These are phyloP conservation scores for Entamoeba histolytica DNA, from an alignment of 208 protist genomes.

Conservation along the genomic window DNA sequence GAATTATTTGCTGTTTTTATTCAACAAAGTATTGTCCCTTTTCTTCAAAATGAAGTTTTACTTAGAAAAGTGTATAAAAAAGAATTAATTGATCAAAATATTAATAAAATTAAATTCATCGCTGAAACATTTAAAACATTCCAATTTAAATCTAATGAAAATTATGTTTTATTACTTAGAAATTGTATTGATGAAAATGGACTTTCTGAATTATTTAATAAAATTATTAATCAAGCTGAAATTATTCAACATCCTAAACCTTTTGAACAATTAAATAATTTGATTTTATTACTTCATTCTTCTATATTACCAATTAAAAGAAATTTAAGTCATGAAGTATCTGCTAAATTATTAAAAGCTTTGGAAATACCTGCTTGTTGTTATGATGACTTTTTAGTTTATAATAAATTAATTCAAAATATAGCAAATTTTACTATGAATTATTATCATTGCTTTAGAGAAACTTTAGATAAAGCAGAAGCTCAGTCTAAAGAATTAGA, in stretches of 20 bases:
- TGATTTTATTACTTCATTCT: background rate
- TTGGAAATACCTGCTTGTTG: background rate
- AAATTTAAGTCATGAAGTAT: background rate
- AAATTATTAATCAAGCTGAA: background rate
- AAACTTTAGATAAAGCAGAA: background rate
- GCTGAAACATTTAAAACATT: no score
- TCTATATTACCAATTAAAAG: background rate
- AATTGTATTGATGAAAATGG: no score
- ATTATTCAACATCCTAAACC: background rate
- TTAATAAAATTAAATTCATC: no score
- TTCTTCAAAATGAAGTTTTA: background rate
- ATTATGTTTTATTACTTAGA: no score
- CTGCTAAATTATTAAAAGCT: background rate
- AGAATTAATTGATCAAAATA: no score
- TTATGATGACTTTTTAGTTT: background rate
- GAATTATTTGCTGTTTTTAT: background rate
- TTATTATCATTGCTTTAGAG: background rate
- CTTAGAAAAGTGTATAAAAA: background rate
- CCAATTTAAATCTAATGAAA: no score
- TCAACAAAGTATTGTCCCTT: background rate
- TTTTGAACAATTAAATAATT: background rate
- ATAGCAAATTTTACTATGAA: background rate
- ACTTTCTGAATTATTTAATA: no score
- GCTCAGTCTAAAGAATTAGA: background rate
- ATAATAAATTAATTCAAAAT: background rate